Evolutionary conservation across 2,329 filamentous ascomycete species (phyloP).

Genomic region (Fusarium neocosmosporiellum): DNA sequence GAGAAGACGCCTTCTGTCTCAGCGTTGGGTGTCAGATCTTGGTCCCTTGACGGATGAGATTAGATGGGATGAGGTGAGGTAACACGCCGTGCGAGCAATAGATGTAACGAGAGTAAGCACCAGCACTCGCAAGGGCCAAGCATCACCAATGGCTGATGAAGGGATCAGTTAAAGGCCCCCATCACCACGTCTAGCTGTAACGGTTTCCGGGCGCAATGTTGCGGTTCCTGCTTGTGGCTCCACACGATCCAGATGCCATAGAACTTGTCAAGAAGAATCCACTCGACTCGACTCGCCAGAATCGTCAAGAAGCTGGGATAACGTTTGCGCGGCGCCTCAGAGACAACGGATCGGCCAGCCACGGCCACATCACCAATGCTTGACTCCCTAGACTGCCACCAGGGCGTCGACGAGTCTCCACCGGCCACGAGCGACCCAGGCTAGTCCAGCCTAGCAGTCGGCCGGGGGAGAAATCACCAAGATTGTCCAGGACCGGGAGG

Average conservation of each 20-base stretch:
- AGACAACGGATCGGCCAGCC: conserved; percentile 21
- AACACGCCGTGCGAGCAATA: conserved; percentile 20
- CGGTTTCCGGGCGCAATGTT: conserved; percentile 30
- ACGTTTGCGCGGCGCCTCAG: conserved; percentile 5
- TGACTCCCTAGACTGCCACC: conserved; percentile 14
- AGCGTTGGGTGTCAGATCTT: conserved; percentile 9
- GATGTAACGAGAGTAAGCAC: conserved; percentile 15
- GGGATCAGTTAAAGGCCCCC: conserved; percentile 17
- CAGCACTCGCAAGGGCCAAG: conserved; percentile 11
- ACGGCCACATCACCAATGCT: conserved; percentile 32
- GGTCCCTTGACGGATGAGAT: conserved; percentile 10
- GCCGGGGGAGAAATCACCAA: conserved; percentile 21
- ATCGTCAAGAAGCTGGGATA: not conserved
- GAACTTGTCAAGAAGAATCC: not conserved
- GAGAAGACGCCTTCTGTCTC: not conserved
- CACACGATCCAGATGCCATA: not conserved
- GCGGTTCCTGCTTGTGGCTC: conserved; percentile 30
- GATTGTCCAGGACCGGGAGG: conserved; percentile 24
- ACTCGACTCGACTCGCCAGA: not conserved
- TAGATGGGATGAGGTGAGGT: conserved; percentile 23
- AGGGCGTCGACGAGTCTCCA: conserved; percentile 33
- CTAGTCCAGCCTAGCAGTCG: conserved; percentile 10
- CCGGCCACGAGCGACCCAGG: conserved; percentile 34
- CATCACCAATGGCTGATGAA: conserved; percentile 22
- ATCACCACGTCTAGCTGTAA: conserved; percentile 23